Conservation (phyloP, 139 green algal species). For the Chlamydomonas incerta region DNA sequence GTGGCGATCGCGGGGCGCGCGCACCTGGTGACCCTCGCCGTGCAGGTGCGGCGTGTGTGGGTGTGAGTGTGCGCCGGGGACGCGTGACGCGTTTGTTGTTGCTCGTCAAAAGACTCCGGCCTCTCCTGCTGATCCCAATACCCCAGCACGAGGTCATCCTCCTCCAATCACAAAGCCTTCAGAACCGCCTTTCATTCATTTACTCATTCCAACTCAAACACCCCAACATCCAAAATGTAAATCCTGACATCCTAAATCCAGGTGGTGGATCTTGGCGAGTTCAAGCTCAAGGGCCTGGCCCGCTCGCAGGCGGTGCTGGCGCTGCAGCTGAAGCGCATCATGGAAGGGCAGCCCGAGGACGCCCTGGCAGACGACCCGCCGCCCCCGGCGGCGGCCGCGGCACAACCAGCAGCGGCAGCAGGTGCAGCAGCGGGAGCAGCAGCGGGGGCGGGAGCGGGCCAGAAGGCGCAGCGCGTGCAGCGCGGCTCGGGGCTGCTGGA, state of each 20-base stretch:
- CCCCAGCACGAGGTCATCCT: too few relatives aligned
- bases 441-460: background rate
- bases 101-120: too few relatives aligned
- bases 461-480: slow-evolving; percentile 14
- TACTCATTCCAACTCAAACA: too few relatives aligned
- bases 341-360: background rate
- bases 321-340: slow-evolving; percentile 4
- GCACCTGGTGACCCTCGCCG: too few relatives aligned
- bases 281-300: slow-evolving; percentile 20
- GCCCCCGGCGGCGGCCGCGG: background rate
- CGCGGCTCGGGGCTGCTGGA: background rate
- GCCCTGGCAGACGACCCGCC: background rate
- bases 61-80: too few relatives aligned
- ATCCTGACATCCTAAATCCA: background rate
- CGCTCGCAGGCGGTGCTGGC: slow-evolving; percentile 14
- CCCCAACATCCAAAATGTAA: too few relatives aligned
- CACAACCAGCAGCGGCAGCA: background rate
- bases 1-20: too few relatives aligned
- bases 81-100: too few relatives aligned
- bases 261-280: slow-evolving; percentile 24
- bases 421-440: background rate
- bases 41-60: too few relatives aligned
- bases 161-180: too few relatives aligned
- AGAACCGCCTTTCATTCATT: too few relatives aligned
- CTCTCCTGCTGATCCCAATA: too few relatives aligned